These are phyloP conservation scores for Forsythia viridissima DNA, from an alignment of 257 asterid genomes.

Conservation along the genomic window DNA sequence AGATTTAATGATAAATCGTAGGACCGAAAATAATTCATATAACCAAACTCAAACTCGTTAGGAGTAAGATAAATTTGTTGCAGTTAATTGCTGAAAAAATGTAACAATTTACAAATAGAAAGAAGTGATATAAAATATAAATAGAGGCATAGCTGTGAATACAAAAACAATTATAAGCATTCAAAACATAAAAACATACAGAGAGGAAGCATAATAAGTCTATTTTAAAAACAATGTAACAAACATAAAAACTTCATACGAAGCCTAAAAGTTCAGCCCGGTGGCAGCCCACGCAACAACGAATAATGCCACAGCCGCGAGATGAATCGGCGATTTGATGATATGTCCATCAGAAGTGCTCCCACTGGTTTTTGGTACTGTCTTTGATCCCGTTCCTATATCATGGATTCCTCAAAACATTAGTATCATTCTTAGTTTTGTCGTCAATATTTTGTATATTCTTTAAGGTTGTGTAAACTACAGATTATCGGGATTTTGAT, in stretches of 20 bases:
- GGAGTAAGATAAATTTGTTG: too few relatives aligned
- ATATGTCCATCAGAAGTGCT: conserved; percentile 38
- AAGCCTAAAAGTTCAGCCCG: conserved; percentile 15
- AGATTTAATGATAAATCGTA: too few relatives aligned
- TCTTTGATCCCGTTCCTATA: conserved; percentile 43
- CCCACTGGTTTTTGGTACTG: conserved; percentile 30
- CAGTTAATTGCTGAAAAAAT: too few relatives aligned
- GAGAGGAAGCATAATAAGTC: background rate
- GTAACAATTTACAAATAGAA: too few relatives aligned
- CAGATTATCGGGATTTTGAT: background rate
- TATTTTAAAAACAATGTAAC: background rate
- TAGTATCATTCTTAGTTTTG: background rate
- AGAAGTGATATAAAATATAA: too few relatives aligned
- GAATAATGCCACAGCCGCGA: conserved; percentile 20
- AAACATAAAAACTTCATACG: conserved; percentile 7
- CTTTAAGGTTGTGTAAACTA: background rate
- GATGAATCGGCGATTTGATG: conserved; percentile 19
- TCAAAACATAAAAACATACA: background rate
- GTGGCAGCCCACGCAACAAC: conserved; percentile 31
- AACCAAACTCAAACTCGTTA: too few relatives aligned
- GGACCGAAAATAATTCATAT: too few relatives aligned
- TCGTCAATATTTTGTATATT: background rate
- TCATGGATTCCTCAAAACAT: background rate
- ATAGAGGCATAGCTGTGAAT: background rate
- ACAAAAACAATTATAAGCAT: background rate